Evolutionary conservation across 2,329 filamentous ascomycete genomes (phyloP).

Genomic region (Trichophyton benhamiae): DNA sequence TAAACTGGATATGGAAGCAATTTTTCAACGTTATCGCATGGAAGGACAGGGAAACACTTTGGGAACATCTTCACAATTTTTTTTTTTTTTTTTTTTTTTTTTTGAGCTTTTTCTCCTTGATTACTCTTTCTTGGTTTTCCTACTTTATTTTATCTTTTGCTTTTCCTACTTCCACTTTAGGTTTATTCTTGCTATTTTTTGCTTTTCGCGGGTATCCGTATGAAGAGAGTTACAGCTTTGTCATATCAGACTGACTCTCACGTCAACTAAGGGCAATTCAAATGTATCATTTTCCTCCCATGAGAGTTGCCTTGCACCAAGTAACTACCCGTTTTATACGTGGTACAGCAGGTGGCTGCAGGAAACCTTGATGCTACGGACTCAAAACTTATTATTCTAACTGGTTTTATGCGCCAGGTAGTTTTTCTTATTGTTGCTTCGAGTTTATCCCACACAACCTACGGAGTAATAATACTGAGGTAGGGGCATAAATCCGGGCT

Average conservation of each 20-base stretch:
- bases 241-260: background rate
- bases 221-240: background rate
- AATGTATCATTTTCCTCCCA: background rate
- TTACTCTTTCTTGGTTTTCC: background rate
- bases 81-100: background rate
- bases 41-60: background rate
- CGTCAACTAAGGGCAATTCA: background rate
- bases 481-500: background rate
- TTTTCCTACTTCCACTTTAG: background rate
- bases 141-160: background rate
- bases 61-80: background rate
- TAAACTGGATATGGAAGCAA: constrained; percentile 1
- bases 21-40: background rate
- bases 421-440: no score
- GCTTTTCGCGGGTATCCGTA: background rate
- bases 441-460: no score
- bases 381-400: background rate
- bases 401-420: background rate
- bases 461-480: no score
- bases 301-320: background rate
- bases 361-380: background rate
- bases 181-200: background rate
- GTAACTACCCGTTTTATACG: background rate
- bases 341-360: background rate
- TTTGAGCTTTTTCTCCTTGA: no score